Evolutionary conservation across 2,329 filamentous ascomycete species (phyloP).

Genomic region (Aureobasidium uvarum): DNA sequence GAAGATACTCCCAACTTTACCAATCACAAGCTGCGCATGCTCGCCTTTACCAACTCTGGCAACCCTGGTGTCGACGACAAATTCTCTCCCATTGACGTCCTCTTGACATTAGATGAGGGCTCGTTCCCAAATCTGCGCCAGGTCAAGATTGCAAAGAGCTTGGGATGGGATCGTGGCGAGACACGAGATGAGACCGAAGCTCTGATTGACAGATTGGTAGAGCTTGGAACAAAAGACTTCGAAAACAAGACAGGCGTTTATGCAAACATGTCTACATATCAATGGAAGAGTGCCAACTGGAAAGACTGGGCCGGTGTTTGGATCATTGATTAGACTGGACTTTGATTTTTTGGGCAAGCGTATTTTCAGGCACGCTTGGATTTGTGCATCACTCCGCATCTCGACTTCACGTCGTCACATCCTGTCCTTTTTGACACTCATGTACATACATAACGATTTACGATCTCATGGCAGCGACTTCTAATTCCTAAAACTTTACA

Average conservation of each 20-base stretch:
- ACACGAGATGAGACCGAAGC: constrained; percentile 42
- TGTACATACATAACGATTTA: constrained; percentile 16
- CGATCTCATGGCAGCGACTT: constrained; percentile 7
- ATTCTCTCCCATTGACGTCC: constrained; percentile 45
- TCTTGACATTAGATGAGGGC: constrained; percentile 44
- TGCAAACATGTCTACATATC: constrained; percentile 24
- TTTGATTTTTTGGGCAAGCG: not conserved
- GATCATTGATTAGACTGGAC: constrained; percentile 23
- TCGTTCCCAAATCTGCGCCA: constrained; percentile 42
- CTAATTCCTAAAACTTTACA: too few species aligned
- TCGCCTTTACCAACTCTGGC: constrained; percentile 45
- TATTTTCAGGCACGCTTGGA: constrained; percentile 13
- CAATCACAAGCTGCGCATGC: constrained; percentile 39
- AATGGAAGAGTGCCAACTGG: constrained; percentile 29
- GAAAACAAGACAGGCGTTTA: constrained; percentile 32
- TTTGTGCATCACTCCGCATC: not conserved
- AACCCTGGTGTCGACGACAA: constrained; percentile 39
- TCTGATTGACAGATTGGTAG: constrained; percentile 41
- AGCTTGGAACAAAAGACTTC: constrained; percentile 43
- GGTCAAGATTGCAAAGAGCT: constrained; percentile 41
- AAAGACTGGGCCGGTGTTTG: constrained; percentile 30
- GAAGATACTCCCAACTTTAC: constrained; percentile 7
- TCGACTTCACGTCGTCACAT: not conserved
- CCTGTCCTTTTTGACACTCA: not conserved
- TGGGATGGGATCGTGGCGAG: constrained; percentile 42